Base-by-base conservation (phyloP, 805 yeast genomes). In the Metschnikowia dekortorum region DNA sequence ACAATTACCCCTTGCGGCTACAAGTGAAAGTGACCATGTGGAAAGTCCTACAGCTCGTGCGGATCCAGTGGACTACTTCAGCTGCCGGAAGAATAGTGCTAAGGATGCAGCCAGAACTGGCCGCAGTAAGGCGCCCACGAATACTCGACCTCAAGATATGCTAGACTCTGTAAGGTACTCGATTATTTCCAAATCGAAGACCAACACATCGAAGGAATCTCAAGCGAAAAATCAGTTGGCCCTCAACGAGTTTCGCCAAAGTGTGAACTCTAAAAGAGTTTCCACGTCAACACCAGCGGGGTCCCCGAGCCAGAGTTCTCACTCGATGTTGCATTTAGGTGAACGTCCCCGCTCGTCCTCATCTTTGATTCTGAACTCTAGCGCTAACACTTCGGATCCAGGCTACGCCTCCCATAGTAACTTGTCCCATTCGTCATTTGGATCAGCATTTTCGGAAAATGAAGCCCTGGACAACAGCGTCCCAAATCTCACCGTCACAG, bases 201-300 rank as follows among this genome's bases (percentile, higher is more conserved):
- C 57, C 6, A 56, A 53, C 35, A 41, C 57, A 18, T 48, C 55
- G n/a, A 48, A 54, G 22, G 64, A 62, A 22, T 44, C 57, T 13
- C 33, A 47, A 11, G 51, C 49, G 28, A 62, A 60, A 46, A 57
- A 61, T 42, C 64, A 61, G 46, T 49, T 49, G 4, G 58, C 67
- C 16, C 39, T 70, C n/a, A 60, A 60, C 30, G 72, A 66, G 40
- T 60, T 72, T 39, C 59, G 76, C 47, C 69, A 68, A 30, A 64
- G 71, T 43, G 64, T 73, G 35, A 75, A 73, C 41, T 65, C 56
- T 65, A 66, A 68, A 44, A 54, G 71, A 18, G 53, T 64, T n/a
- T 49, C 52, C 26, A 61, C 69, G 9, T 54, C 50, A 37, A 32
- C 41, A 6, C 35, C 29, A 16, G 36, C 22, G 10, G 47, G 31